Evolutionary conservation across 2,329 filamentous ascomycete genomes (phyloP), one percentile per base, ranked within the genome.

Genomic region (Aspergillus sp.): DNA sequence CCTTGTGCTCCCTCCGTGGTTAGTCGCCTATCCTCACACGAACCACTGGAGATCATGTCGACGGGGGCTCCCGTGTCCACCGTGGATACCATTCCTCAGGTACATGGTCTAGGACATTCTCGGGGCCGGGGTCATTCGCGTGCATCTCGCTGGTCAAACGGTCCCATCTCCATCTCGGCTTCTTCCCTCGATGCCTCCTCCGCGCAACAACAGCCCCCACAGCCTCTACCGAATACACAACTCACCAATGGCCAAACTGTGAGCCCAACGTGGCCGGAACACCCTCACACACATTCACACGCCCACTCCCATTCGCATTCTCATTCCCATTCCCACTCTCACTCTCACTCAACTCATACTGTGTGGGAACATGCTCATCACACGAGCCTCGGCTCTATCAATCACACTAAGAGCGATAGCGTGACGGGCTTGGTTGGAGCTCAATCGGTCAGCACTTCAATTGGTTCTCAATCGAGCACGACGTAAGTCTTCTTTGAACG

Each of bases 211-310:
- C 66, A 65, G 54, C 50, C 60, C 36, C 57, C 59, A 17, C 66
- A 66, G 13, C 47, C 64, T 32, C 57, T 61, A 25, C 67, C 36
- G 48, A 66, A 62, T 30, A 23, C 63, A 11, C 59, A 44, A 38
- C 60, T 65, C 53, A 41, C 65, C 23, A 75, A 71, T 60, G 67
- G 61, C 59, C 71, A 70, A 64, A 62, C 64, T 41, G 68, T 68
- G 38, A 61, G 64, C 52, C 57, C 68, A 36, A 63, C 68, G 47
- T 66, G 65, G 27, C 66, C 66, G 21, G 65, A 69, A 30, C 68
- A 71, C 42, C 76, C 78, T 60, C 75, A 78, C 15, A 73, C 75
- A 47, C 73, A 76, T 60, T 74, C 75, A 1, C 74, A 78, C 54
- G 68, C 73, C 32, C 70, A 71, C 17, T 68, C 72, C 55, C 75